phyloP scores from a whole-genome alignment of 768 basidiomycete genomes.

The Leccinum incarnatum region DNA sequence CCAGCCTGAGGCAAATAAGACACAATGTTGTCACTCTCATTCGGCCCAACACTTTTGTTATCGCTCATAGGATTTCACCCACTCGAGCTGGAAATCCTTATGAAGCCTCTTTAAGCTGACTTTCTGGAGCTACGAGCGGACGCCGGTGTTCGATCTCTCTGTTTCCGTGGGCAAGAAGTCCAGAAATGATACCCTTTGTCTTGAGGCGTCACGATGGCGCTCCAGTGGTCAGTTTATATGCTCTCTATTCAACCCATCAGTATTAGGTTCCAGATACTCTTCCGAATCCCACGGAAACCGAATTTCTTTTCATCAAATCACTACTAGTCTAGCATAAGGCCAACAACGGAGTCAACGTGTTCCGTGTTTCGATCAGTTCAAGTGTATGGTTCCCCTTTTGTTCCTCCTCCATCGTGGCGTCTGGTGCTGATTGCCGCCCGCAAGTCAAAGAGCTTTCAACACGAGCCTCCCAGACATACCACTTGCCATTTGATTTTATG shows the following conservation, averaged over 20 bases:
- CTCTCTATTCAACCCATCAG: background rate
- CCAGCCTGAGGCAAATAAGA: too few relatives aligned
- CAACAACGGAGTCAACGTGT: background rate
- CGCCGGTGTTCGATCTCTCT: background rate
- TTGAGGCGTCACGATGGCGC: background rate
- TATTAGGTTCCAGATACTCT: background rate
- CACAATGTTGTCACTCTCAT: too few relatives aligned
- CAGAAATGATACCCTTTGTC: background rate
- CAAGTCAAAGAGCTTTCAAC: background rate
- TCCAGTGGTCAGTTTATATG: background rate
- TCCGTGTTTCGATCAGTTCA: background rate
- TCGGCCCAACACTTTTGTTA: too few relatives aligned
- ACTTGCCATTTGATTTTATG: constrained; percentile 2
- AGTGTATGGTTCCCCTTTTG: background rate
- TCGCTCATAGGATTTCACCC: too few relatives aligned
- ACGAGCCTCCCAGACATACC: background rate
- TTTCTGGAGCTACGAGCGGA: background rate
- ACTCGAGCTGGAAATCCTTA: too few relatives aligned
- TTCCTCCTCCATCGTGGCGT: constrained; percentile 4
- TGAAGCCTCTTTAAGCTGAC: too few relatives aligned
- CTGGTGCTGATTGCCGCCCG: background rate
- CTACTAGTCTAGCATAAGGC: background rate
- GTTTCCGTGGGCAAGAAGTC: too few relatives aligned
- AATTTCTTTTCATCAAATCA: background rate
- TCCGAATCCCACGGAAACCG: background rate